A percentile compares a stretch with the other conserved stretches of the same genome.
phyloP scores from a whole-genome alignment of 257 asterid species.

The Solanum habrochaites region DNA sequence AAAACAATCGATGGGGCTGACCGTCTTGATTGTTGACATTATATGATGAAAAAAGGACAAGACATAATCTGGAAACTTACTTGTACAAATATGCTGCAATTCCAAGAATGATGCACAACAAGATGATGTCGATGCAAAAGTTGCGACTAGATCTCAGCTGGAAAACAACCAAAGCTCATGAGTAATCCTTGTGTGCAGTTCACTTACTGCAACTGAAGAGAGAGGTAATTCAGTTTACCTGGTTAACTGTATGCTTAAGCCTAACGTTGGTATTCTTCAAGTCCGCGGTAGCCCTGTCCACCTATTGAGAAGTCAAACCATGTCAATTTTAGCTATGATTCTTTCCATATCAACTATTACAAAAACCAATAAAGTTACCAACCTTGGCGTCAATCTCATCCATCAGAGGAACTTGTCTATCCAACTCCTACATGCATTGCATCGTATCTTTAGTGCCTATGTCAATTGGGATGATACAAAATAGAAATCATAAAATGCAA shows the following conservation, averaged over 20 bases:
- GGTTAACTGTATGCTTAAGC: constrained; percentile 87
- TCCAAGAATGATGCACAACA: constrained; percentile 84
- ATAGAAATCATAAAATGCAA: constrained; percentile 1
- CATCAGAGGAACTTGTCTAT: constrained; percentile 97
- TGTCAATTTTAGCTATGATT: neutral
- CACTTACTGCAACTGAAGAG: neutral
- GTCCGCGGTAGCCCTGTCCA: constrained; percentile 89
- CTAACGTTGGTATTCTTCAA: constrained; percentile 94
- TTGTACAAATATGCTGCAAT: constrained; percentile 95
- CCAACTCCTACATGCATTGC: constrained; percentile 64
- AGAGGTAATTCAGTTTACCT: constrained; percentile 30
- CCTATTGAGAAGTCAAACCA: constrained; percentile 35
- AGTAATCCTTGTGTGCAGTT: neutral
- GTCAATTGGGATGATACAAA: constrained; percentile 3
- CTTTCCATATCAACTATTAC: neutral
- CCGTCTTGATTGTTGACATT: neutral
- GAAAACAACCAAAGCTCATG: constrained; percentile 7
- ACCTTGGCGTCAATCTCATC: constrained; percentile 99
- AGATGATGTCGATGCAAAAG: constrained; percentile 83
- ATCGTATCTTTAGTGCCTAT: neutral
- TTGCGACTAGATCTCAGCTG: constrained; percentile 98
- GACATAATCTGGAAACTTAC: constrained; percentile 30
- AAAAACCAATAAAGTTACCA: neutral
- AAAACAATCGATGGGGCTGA: neutral
- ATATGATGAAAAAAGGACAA: neutral